Evolutionary conservation across 441 rosid species (phyloP), one percentile per base, ranked within the genome.

Genomic region (Flueggea neowawraea): DNA sequence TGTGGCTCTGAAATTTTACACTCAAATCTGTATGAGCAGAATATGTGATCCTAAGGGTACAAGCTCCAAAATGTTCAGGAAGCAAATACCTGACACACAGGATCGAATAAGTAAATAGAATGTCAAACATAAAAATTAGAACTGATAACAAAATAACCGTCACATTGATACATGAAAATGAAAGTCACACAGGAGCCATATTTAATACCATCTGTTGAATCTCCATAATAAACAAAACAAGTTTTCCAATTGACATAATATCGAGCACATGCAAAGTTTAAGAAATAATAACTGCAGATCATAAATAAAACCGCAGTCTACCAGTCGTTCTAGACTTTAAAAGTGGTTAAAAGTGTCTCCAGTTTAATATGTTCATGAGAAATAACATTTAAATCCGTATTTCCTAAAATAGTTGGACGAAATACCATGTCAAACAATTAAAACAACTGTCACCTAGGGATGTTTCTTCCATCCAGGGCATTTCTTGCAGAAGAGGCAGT

Each of bases 11-110:
- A 72, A 95, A 92, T 79, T 92, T 95, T 73, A 95, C 99, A 68
- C 95, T 92, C 82, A 95, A 73, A 80, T 95, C 99, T 59, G 96
- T 92, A 67, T 95, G 99, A 58, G 97, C 98, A 71, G 99, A 95
- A 73, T 92, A 95, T 48, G 98, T 90, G 73, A 95, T 92, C 85
- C 86, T 90, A 55, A 95, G 98, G 58, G 86, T 66, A 73, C 97
- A 95, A 22, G 86, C 86, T 43, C 80, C 86, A 66, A 83, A 64
- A 49, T 88, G 80, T 44, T 84, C 96, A 60, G 96, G 78, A 72
- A 95, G 91, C 70, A 92, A 88, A 80, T 95, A 92, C 49, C 98
- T 95, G 84, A 61, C 55, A 68, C 55, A 45, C 33, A 74, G 53
- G 31, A 55, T 2, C 74, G 10, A 65, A 8, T 71, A 54, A 63